These are phyloP conservation scores for Fusarium miscanthi DNA, from an alignment of 2,329 filamentous ascomycete species.

Conservation along the genomic window DNA sequence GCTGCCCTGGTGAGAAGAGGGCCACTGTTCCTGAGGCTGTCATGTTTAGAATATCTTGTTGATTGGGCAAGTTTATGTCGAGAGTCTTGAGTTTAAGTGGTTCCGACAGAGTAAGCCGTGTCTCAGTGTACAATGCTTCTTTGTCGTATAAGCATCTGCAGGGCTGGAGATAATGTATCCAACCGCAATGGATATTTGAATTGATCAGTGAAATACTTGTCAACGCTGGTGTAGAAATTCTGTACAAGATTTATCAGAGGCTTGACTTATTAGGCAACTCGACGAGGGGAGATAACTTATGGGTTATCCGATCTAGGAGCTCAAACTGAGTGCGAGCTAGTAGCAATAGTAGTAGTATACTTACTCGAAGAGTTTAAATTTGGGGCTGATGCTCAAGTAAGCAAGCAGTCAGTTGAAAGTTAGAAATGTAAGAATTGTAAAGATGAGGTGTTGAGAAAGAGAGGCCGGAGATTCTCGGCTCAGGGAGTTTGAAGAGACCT, in stretches of 20 bases:
- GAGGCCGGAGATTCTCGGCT: constrained; percentile 22
- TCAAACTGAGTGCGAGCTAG: constrained; percentile 22
- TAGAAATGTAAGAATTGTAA: not conserved
- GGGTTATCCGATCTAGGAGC: constrained; percentile 29
- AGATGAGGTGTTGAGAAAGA: not conserved
- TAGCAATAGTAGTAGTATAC: constrained; percentile 24
- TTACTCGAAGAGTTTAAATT: constrained; percentile 19
- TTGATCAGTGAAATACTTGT: not conserved
- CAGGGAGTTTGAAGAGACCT: constrained; percentile 2
- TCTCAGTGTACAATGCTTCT: constrained; percentile 14
- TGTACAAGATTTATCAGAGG: constrained; percentile 19
- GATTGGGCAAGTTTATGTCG: not conserved
- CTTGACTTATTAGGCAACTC: constrained; percentile 3
- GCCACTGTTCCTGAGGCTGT: constrained; percentile 51
- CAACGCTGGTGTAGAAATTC: constrained; percentile 4
- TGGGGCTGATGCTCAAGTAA: not conserved
- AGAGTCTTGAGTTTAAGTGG: not conserved
- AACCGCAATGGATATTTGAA: not conserved
- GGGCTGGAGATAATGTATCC: not conserved
- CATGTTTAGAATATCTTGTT: constrained; percentile 37
- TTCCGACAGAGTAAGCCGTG: not conserved
- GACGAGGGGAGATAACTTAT: constrained; percentile 22
- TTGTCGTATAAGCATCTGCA: constrained; percentile 3
- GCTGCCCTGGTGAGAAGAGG: constrained; percentile 57
- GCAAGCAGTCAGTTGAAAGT: constrained; percentile 9